Percentiles rank a stretch among this genome's conserved stretches.
These are phyloP conservation scores for Gynochthodes officinalis DNA, from an alignment of 257 asterid species.

Conservation along the genomic window DNA sequence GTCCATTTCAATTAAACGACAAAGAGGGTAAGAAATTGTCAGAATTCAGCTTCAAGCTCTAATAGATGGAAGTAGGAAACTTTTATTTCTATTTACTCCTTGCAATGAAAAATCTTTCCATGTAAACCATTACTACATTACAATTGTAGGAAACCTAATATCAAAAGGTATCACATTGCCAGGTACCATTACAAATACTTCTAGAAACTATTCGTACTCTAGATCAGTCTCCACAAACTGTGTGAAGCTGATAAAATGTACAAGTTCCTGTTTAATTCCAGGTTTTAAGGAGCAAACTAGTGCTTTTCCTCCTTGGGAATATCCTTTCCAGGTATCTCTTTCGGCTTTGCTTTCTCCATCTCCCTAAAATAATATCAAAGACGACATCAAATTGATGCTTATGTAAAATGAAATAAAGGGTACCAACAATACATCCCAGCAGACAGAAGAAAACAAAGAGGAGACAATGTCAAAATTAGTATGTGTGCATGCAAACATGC, in stretches of 20 bases:
- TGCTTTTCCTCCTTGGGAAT: slow-evolving; percentile 51
- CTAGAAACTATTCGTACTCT: no score
- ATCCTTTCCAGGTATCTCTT: slow-evolving; percentile 60
- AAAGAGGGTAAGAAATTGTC: no score
- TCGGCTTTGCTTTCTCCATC: slow-evolving; percentile 64
- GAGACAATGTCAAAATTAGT: neutral
- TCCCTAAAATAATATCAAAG: slow-evolving; percentile 39
- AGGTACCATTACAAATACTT: no score
- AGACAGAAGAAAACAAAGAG: neutral
- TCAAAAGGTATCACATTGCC: no score
- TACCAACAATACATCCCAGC: neutral
- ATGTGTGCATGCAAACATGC: neutral
- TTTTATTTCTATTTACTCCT: no score
- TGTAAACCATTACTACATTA: no score
- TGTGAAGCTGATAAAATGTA: neutral
- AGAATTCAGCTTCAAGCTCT: no score
- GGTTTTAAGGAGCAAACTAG: slow-evolving; percentile 17
- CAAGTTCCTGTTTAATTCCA: neutral
- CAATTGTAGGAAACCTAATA: no score
- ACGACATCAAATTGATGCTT: neutral
- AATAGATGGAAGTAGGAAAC: no score
- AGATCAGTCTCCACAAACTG: no score
- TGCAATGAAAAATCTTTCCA: no score
- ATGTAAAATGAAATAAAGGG: neutral
- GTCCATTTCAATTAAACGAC: no score